A percentile compares a stretch with the other conserved stretches of the same genome.
These are phyloP conservation scores for Austropuccinia psidii DNA, from an alignment of 1,284 basidiomycete species.

Conservation along the genomic window DNA sequence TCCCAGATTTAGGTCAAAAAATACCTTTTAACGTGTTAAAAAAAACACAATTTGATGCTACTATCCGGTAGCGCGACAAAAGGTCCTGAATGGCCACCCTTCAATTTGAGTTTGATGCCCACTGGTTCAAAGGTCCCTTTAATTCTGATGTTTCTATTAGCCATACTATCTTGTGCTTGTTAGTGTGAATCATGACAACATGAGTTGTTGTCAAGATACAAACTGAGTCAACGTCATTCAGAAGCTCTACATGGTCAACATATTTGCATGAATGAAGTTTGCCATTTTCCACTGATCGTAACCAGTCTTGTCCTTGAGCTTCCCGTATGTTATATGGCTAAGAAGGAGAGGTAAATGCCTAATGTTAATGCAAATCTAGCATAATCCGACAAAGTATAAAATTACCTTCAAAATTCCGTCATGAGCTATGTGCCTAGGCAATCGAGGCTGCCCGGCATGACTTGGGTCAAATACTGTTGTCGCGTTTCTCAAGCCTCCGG, in stretches of 20 bases:
- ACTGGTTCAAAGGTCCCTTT: conserved; percentile 79
- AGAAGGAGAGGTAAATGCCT: neutral
- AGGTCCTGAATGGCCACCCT: conserved; percentile 53
- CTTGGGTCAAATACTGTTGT: conserved; percentile 95
- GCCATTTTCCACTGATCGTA: conserved; percentile 81
- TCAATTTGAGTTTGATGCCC: conserved; percentile 71
- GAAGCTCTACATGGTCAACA: conserved; percentile 79
- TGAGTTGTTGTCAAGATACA: conserved; percentile 70
- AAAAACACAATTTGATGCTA: conserved; percentile 54
- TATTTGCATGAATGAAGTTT: conserved; percentile 75
- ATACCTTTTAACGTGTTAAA: conserved; percentile 52
- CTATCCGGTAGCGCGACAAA: conserved; percentile 54
- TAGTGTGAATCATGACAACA: conserved; percentile 77
- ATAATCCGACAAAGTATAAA: too few relatives aligned
- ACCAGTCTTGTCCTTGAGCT: conserved; percentile 92
- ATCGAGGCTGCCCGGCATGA: conserved; percentile 75
- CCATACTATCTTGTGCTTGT: conserved; percentile 79
- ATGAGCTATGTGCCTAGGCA: conserved; percentile 76
- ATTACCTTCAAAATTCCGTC: conserved; percentile 77
- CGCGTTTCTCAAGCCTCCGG: conserved; percentile 80
- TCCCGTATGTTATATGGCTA: conserved; percentile 81
- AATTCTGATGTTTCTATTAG: conserved; percentile 81
- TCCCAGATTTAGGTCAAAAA: neutral
- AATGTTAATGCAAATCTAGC: conserved; percentile 18
- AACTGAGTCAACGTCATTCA: conserved; percentile 67